Evolutionary conservation across 176 grass and related monocot genomes (phyloP), one percentile per base, ranked within the genome.

Genomic region (Tuctoria greenei): DNA sequence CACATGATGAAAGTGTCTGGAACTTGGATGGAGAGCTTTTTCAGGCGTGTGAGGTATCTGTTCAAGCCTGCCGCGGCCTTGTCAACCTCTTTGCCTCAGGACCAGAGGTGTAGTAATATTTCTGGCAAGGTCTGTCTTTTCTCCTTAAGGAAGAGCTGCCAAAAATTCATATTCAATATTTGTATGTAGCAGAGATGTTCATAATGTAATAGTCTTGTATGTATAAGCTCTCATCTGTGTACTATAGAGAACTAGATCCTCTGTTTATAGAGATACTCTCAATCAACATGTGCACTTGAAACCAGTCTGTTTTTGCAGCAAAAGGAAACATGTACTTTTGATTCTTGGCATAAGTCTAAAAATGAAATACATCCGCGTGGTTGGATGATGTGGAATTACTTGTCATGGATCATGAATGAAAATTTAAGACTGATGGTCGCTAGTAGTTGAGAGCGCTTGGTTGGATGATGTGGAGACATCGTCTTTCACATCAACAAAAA

Each of bases 21-120:
- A 96, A 96, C 78, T 76, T 96, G 80, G 92, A 95, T 54, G 92
- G 92, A 56, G 92, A 96, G 61, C 73, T 87, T 66, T 73, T 96
- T 82, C 76, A 89, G 62, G 92, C 92, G 49, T 82, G 81, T 11
- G 83, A 92, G 71, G 86, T 89, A 27, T 91, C 89, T 21, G 89
- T 87, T 23, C 92, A 88, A 75, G 89, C 82, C 37, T 96, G 83
- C 45, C 86, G 77, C 27, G 92, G 92, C 67, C 92, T 96, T 18
- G 44, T 96, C 51, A 89, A 89, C 69, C 83, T 96, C 58, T 96
- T 96, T 78, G 89, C 92, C 58, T 89, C 83, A 52, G 92, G 92
- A 58, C 88, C 83, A 25, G 86, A 88, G 86, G 84, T 91, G 45
- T 94, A 90, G 84, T 69, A 34, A 61, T 79, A 27, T 21, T 18